Evolutionary conservation across 139 green algal species (phyloP).

Genomic region (Helicosporidium sp.): DNA sequence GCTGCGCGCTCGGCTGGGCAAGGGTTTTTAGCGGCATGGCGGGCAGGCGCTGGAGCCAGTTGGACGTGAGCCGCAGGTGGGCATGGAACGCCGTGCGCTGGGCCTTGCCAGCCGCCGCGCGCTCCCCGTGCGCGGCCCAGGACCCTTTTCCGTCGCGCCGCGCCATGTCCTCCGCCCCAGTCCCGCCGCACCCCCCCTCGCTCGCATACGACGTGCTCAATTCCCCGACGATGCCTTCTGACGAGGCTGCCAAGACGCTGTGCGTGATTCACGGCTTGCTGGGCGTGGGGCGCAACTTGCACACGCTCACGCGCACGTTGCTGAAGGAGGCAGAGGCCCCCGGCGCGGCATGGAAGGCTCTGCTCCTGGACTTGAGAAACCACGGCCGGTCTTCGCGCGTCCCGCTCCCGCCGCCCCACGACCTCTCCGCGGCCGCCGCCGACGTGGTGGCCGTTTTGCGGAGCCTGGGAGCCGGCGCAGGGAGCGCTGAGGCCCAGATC

Average conservation of each 20-base stretch:
- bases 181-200: neutral
- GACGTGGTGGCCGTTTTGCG: slow-evolving; percentile 38
- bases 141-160: no score
- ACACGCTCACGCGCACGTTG: neutral
- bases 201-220: no score
- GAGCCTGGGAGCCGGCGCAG: slow-evolving; percentile 4
- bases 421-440: slow-evolving; percentile 31
- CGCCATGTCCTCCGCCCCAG: no score
- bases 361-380: slow-evolving; percentile 49
- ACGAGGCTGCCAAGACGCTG: no score
- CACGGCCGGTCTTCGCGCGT: slow-evolving; percentile 28
- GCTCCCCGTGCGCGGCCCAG: no score
- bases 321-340: neutral
- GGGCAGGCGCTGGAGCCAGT: no score
- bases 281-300: slow-evolving; percentile 13
- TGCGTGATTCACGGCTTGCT: slow-evolving; percentile 15
- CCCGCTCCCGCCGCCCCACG: slow-evolving; percentile 39
- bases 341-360: slow-evolving; percentile 18
- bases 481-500: slow-evolving; percentile 10
- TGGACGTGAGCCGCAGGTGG: no score
- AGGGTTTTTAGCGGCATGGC: no score
- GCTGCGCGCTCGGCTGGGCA: no score
- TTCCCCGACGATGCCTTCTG: no score
- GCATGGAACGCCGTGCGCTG: no score
- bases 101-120: no score